Evolutionary conservation across 441 rosid species (phyloP).

Genomic region (Populus tomentosa): DNA sequence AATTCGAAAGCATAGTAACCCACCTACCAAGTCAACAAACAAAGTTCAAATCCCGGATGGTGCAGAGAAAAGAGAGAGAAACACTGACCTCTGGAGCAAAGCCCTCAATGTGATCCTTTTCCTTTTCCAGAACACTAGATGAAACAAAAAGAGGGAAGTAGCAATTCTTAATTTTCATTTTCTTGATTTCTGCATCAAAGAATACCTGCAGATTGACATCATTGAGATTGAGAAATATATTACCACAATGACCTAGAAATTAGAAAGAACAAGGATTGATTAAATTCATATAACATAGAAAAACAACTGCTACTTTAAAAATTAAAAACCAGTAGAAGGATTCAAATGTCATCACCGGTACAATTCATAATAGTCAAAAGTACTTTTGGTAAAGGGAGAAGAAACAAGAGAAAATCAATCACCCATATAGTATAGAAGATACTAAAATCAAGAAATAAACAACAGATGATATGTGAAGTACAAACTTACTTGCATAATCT

Average conservation of each 20-base stretch:
- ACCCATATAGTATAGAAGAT: neutral
- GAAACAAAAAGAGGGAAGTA: conserved; percentile 98
- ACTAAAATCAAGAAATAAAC: neutral
- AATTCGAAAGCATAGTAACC: neutral
- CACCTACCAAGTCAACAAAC: neutral
- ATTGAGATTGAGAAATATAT: conserved; percentile 13
- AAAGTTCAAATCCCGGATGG: neutral
- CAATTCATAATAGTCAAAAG: neutral
- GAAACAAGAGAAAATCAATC: neutral
- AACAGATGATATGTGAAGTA: neutral
- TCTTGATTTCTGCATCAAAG: conserved; percentile 94
- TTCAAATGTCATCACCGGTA: neutral
- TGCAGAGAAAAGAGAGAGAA: neutral
- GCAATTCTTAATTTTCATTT: conserved; percentile 89
- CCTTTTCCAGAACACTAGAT: conserved; percentile 76
- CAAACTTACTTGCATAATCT: conserved; percentile 78
- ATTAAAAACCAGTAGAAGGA: neutral
- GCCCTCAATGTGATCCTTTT: conserved; percentile 95
- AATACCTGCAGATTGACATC: conserved; percentile 50
- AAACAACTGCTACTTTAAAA: neutral
- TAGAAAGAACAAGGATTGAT: neutral
- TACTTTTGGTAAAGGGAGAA: neutral
- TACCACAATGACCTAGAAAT: neutral
- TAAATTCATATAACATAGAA: neutral
- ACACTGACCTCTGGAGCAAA: conserved; percentile 94